Evolutionary conservation across 768 basidiomycete species (phyloP), one percentile per base, ranked within the genome.

Genomic region (Lentinula sp.): DNA sequence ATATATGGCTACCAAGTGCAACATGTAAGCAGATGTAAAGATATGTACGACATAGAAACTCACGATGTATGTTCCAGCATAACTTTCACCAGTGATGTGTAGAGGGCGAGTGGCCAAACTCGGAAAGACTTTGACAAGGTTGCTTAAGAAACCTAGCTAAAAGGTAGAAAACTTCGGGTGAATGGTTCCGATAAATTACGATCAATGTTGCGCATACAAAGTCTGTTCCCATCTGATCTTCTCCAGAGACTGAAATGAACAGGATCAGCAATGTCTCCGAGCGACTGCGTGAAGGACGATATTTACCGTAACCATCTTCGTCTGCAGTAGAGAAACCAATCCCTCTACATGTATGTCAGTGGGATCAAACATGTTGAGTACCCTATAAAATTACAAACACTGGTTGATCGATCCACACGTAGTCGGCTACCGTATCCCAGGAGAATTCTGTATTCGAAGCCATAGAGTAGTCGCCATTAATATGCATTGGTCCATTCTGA

Each of bases 111-210:
- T 82, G 13, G 82, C 81, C 23, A 91, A 76, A 65, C 78, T 78
- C 16, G 89, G 89, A 71, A 91, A 91, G 9, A 90, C 84, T 65
- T 85, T 85, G 67, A 89, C 85, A 3, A 90, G 74, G 67, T 91
- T 91, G 31, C 70, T 72, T 48, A 92, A 69, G 69, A 91, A 91
- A 15, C 85, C 87, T 75, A 91, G 81, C 89, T 91, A 53, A 9
- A 61, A 42, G 21, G 18, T 21, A 9, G 13, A 7, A 31, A 4
- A 43, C 8, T 35, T 21, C 8, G 4, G 8, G 11, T 37, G 15
- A 46, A 34, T 46, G 16, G 7, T 35, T 7, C 51, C 9, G 31
- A 32, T n/a, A 9, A 9, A 10, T 21, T 7, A 49, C 16, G 16
- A 31, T 43, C 6, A n/a, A 60, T 39, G 23, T 37, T 50, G 46